Conservation (phyloP, 2,329 filamentous ascomycete species). For the Dryadomyces sulphureus region DNA sequence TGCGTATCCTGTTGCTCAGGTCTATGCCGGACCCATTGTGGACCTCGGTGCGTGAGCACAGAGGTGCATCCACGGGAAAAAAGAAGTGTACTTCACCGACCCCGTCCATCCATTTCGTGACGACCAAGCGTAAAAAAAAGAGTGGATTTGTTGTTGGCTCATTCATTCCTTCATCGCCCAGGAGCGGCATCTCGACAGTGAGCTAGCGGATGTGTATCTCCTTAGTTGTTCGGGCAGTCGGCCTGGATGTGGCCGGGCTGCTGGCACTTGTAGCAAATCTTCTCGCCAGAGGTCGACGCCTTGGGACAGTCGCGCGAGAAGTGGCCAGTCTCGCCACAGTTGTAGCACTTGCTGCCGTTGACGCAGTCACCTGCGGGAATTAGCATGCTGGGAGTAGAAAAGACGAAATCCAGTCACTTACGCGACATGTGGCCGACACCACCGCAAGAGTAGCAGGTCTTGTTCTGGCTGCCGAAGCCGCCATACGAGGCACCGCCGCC, state of each 20-base stretch:
- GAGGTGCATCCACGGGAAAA: slow-evolving; percentile 13
- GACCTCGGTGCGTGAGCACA: slow-evolving; percentile 14
- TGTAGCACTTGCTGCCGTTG: slow-evolving; percentile 99
- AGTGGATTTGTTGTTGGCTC: slow-evolving; percentile 5
- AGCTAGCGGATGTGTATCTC: slow-evolving; percentile 7
- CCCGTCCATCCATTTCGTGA: slow-evolving; percentile 11
- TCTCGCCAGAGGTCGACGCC: slow-evolving; percentile 73
- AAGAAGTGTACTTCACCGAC: slow-evolving; percentile 16
- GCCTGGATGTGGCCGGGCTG: slow-evolving; percentile 80
- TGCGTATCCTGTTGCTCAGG: slow-evolving; percentile 18
- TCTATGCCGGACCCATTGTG: slow-evolving; percentile 14
- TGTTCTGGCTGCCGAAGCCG: slow-evolving; percentile 24
- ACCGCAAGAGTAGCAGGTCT: slow-evolving; percentile 97
- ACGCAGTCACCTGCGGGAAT: slow-evolving; percentile 63
- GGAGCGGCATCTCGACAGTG: slow-evolving; percentile 6
- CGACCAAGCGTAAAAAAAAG: slow-evolving; percentile 8
- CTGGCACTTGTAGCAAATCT: slow-evolving; percentile 96
- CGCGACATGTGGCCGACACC: slow-evolving; percentile 94
- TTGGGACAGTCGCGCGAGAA: slow-evolving; percentile 92
- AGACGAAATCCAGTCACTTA: slow-evolving; percentile 22
- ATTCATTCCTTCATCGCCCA: slow-evolving; percentile 8
- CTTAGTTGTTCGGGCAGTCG: slow-evolving; percentile 72
- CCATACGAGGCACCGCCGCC: slow-evolving; percentile 31
- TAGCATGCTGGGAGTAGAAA: neutral
- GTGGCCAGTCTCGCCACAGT: slow-evolving; percentile 89